Evolutionary conservation across 1,284 basidiomycete species (phyloP).

Genomic region (Pyrrhoderma noxium): DNA sequence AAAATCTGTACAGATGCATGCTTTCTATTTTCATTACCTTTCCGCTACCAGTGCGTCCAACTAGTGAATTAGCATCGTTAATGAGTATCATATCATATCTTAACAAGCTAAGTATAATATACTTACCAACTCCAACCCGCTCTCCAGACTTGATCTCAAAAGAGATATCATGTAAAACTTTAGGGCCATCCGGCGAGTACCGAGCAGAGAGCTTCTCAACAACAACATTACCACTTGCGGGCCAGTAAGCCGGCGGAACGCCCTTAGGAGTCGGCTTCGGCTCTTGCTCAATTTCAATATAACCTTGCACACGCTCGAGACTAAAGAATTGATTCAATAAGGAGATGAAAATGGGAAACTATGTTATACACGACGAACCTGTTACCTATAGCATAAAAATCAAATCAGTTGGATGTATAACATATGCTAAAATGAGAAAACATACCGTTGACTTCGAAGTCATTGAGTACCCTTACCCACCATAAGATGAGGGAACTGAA

Average conservation of each 20-base stretch:
- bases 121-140: constrained; percentile 41
- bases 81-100: constrained; percentile 7
- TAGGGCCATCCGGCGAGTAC: constrained; percentile 41
- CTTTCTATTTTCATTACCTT: constrained; percentile 51
- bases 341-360: background rate
- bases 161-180: constrained; percentile 40
- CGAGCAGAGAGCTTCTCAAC: constrained; percentile 57
- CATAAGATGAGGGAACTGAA: constrained; percentile 51
- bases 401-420: no score
- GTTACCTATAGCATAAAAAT: constrained; percentile 40
- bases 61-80: constrained; percentile 26
- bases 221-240: constrained; percentile 57
- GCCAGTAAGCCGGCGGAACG: constrained; percentile 73
- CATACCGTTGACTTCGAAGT: constrained; percentile 52
- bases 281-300: constrained; percentile 69
- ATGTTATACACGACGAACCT: constrained; percentile 30
- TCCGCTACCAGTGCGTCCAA: constrained; percentile 70
- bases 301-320: constrained; percentile 70
- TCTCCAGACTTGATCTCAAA: constrained; percentile 44
- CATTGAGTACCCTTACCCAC: constrained; percentile 46
- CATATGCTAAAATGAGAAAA: no score
- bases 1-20: no score
- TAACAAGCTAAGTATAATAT: background rate
- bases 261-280: constrained; percentile 40
- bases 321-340: constrained; percentile 27